A percentile compares a stretch with the other conserved stretches of the same genome.
Conservation (phyloP, 495 filamentous ascomycete genomes). For the Jackrogersella minutella region DNA sequence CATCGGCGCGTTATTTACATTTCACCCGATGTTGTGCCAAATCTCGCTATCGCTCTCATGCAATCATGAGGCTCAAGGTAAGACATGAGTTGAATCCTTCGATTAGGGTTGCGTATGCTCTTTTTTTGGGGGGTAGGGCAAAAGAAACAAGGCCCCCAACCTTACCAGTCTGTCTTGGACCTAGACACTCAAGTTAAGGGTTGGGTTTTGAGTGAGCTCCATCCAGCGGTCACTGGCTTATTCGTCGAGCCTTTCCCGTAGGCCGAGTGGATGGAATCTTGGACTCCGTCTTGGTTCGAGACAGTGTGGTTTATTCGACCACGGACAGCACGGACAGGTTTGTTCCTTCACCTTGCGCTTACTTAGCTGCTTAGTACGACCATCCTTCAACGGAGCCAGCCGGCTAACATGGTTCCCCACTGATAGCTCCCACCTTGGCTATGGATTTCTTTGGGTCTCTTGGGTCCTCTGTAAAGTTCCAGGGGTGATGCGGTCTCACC, state of each 20-base stretch:
- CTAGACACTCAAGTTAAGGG: too few species aligned
- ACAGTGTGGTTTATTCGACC: background rate
- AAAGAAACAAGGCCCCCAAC: too few species aligned
- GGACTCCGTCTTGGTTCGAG: background rate
- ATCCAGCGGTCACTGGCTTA: too few species aligned
- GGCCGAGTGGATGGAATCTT: conserved; percentile 11
- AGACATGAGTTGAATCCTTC: background rate
- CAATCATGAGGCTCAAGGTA: conserved; percentile 26
- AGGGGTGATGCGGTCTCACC: conserved; percentile 29
- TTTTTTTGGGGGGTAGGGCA: too few species aligned
- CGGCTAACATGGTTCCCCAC: conserved; percentile 36
- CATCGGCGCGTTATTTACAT: conserved; percentile 1
- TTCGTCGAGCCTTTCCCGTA: conserved; percentile 1
- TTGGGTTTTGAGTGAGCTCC: too few species aligned
- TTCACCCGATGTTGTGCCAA: conserved; percentile 14
- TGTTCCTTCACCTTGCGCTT: conserved; percentile 25
- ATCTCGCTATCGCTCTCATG: conserved; percentile 3
- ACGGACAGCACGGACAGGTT: background rate
- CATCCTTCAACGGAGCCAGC: conserved; percentile 33
- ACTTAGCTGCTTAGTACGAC: background rate
- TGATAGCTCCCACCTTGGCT: conserved; percentile 17
- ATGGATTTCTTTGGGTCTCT: too few species aligned
- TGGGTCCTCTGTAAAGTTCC: conserved; percentile 17
- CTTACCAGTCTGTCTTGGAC: too few species aligned
- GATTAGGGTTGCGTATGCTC: background rate